Base-by-base conservation (phyloP, 2,329 filamentous ascomycete genomes). In the Penicillium hordei region DNA sequence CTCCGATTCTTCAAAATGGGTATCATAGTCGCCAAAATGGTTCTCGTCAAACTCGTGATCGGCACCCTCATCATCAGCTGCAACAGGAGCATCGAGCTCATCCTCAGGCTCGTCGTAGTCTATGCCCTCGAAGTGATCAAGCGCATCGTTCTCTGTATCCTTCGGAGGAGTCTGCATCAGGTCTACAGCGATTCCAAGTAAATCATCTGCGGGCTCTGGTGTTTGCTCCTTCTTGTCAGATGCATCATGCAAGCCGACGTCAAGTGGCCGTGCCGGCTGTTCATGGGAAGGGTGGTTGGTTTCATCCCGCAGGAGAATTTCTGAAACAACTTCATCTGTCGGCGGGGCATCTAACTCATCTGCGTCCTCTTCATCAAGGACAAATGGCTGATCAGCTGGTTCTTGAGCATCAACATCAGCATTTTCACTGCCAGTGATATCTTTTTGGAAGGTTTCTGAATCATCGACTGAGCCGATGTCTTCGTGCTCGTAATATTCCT, bases 21-120 rank as follows among this genome's bases (percentile, higher is more conserved):
- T 67, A 48, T 66, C 67, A 43, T 68, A 71, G 50, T 77, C 73
- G 55, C 77, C 70, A 55, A 78, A 75, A 46, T 81, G 76, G 33
- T 65, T 67, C 12, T 71, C 65, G 27, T 67, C 68, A 42, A 66
- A 62, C 7, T 64, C 48, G 12, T 70, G 56, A 27, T 72, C 63
- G n/a, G 27, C 50, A 19, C 67, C 64, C 9, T 68, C 55, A 25
- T 57, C 43, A 9, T 52, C 43, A 40, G 27, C 36, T 36, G 44
- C 51, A 25, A 49, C 33, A 38, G 59, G 25, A n/a, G 61, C 45
- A 9, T 54, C 33, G 23, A 64, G 34, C 9, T 69, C 63, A 40
- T 65, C 49, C 34, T 62, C 63, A 10, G 64, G 52, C 21, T 65
- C 39, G 31, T 68, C 61, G 52, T 66, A 58, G 33, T 52, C 57